Evolutionary conservation across 1,139 yeast species (phyloP).

Genomic region (Suhomyces atakaporum): DNA sequence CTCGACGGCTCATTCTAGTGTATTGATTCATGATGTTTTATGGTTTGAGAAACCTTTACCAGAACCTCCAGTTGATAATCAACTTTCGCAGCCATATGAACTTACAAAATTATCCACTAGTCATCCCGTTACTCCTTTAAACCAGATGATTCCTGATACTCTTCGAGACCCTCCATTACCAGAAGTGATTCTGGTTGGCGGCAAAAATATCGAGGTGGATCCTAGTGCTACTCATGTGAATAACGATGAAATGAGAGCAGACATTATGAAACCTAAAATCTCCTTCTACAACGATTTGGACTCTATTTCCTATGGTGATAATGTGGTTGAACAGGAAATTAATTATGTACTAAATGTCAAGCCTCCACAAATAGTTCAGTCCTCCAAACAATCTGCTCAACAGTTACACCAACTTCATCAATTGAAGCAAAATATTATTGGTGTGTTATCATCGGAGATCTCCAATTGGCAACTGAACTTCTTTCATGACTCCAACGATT

Average conservation of each 20-base stretch:
- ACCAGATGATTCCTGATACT: constrained; percentile 30
- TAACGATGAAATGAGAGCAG: constrained; percentile 6
- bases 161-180: constrained; percentile 16
- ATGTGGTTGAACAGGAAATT: constrained; percentile 15
- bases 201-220: constrained; percentile 3
- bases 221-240: constrained; percentile 1
- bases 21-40: constrained; percentile 10
- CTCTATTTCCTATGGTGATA: constrained; percentile 3
- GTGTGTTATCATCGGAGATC: constrained; percentile 7
- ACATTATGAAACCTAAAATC: constrained; percentile 24
- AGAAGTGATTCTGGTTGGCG: constrained; percentile 5
- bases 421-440: constrained; percentile 6
- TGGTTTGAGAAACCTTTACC: constrained; percentile 15
- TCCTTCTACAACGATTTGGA: constrained; percentile 19
- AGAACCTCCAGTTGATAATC: constrained; percentile 9
- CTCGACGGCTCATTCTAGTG: constrained; percentile 10
- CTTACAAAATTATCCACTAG: neutral
- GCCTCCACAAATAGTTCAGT: constrained; percentile 26
- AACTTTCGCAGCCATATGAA: constrained; percentile 1
- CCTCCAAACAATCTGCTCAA: neutral
- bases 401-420: too few relatives aligned
- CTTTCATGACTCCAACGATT: constrained; percentile 22
- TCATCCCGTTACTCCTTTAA: constrained; percentile 27
- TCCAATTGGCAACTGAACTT: constrained; percentile 13
- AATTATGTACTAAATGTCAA: constrained; percentile 27